Conservation (phyloP, 768 basidiomycete genomes). For the Paxillus rubicundulus region DNA sequence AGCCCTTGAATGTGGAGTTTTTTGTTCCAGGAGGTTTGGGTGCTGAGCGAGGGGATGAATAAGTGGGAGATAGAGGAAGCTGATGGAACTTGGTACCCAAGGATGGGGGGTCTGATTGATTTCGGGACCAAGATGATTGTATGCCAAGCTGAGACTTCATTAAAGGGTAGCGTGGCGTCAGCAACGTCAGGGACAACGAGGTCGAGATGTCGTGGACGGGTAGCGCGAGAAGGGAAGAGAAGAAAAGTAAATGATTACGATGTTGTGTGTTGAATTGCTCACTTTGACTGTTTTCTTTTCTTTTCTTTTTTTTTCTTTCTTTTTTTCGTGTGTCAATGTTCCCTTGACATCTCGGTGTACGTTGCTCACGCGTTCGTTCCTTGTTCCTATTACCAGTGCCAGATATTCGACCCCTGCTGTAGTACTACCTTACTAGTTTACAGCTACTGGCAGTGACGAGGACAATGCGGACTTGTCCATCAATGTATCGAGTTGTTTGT, state of each 20-base stretch:
- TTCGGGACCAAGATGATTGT: conserved; percentile 40
- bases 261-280: neutral
- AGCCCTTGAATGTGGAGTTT: conserved; percentile 33
- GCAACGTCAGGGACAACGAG: conserved; percentile 9
- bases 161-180: neutral
- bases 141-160: conserved; percentile 36
- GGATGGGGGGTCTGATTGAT: conserved; percentile 35
- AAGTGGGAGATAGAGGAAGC: conserved; percentile 46
- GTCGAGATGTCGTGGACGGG: conserved; percentile 4
- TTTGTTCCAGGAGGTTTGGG: conserved; percentile 34
- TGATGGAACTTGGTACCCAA: conserved; percentile 33
- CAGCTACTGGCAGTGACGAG: too few species aligned
- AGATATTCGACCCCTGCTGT: too few species aligned
- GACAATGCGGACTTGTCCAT: too few species aligned
- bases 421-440: too few species aligned
- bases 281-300: neutral
- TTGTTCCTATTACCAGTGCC: too few species aligned
- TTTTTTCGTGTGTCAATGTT: too few species aligned
- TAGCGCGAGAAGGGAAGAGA: conserved; percentile 8
- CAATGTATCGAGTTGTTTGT: too few species aligned
- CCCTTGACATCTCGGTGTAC: too few species aligned
- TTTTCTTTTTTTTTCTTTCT: too few species aligned
- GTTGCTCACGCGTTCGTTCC: too few species aligned
- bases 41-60: conserved; percentile 34
- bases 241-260: neutral